phyloP scores from a whole-genome alignment of 768 basidiomycete species.

The Mycena capillaripes region DNA sequence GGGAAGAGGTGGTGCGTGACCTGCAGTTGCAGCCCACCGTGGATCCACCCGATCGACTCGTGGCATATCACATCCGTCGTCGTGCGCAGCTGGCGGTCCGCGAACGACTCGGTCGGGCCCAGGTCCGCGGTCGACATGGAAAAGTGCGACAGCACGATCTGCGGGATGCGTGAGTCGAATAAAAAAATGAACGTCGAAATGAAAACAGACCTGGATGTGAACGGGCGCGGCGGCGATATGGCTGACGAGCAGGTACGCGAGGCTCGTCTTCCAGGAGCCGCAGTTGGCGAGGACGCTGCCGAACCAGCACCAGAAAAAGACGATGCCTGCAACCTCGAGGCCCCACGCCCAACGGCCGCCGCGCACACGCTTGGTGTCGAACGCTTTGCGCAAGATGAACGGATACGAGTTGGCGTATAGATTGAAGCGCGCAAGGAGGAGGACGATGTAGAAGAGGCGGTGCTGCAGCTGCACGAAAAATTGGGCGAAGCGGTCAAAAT shows the following conservation, averaged over 20 bases:
- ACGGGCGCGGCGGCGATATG: constrained; percentile 91
- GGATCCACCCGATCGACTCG: constrained; percentile 86
- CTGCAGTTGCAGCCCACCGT: constrained; percentile 98
- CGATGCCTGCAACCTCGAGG: constrained; percentile 80
- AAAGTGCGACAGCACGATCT: constrained; percentile 98
- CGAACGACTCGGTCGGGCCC: constrained; percentile 92
- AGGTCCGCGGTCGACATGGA: constrained; percentile 94
- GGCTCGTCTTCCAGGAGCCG: constrained; percentile 76
- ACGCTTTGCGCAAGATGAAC: constrained; percentile 77
- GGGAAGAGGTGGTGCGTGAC: constrained; percentile 98
- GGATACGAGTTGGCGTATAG: constrained; percentile 90
- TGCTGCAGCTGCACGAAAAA: constrained; percentile 85
- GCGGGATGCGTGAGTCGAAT: background rate
- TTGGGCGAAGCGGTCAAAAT: constrained; percentile 78
- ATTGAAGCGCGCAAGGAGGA: constrained; percentile 94
- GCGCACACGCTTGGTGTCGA: constrained; percentile 71
- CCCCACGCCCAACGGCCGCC: constrained; percentile 86
- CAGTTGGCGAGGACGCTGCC: constrained; percentile 76
- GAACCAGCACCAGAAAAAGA: constrained; percentile 95
- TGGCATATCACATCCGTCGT: constrained; percentile 96
- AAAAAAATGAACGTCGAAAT: background rate
- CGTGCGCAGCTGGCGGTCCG: constrained; percentile 95
- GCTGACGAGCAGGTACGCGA: constrained; percentile 87
- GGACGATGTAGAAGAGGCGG: constrained; percentile 91
- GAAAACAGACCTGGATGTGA: constrained; percentile 89